Evolutionary conservation across 208 protist species (phyloP).

Genomic region (Leishmania arabica): DNA sequence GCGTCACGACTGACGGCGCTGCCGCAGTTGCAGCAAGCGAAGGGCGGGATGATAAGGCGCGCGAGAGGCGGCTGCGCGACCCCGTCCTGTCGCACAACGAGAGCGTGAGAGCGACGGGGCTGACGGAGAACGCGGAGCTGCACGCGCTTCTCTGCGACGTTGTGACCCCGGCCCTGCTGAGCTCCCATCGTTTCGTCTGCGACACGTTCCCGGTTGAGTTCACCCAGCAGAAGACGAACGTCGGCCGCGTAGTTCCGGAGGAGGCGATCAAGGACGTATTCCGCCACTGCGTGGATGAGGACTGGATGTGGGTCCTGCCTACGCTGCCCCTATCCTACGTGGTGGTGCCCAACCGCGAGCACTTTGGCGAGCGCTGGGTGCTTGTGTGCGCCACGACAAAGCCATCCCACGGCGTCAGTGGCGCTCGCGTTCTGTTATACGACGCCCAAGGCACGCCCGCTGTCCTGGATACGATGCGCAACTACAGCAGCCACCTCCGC

Average conservation of each 20-base stretch:
- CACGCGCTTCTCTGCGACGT: constrained; percentile 46
- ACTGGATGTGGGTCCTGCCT: constrained; percentile 76
- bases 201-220: constrained; percentile 72
- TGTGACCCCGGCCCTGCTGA: constrained; percentile 67
- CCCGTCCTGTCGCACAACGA: constrained; percentile 23
- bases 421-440: constrained; percentile 57
- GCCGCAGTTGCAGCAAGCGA: not conserved
- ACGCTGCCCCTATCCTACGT: constrained; percentile 37
- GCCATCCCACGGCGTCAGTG: constrained; percentile 23
- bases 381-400: constrained; percentile 53
- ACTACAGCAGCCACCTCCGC: constrained; percentile 44
- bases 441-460: constrained; percentile 18
- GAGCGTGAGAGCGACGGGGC: constrained; percentile 5
- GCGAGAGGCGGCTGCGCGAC: constrained; percentile 2
- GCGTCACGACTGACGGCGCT: not conserved
- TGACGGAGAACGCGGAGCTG: constrained; percentile 35
- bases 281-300: constrained; percentile 67
- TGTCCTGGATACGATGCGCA: constrained; percentile 16
- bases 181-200: constrained; percentile 45
- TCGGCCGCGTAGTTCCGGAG: constrained; percentile 52
- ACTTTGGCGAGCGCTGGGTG: constrained; percentile 65
- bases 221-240: constrained; percentile 66
- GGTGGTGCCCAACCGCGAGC: constrained; percentile 51
- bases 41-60: not conserved
- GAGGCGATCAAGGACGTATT: constrained; percentile 66